These are phyloP conservation scores for Corylus avellana DNA, from an alignment of 306 rosid species.

Conservation along the genomic window DNA sequence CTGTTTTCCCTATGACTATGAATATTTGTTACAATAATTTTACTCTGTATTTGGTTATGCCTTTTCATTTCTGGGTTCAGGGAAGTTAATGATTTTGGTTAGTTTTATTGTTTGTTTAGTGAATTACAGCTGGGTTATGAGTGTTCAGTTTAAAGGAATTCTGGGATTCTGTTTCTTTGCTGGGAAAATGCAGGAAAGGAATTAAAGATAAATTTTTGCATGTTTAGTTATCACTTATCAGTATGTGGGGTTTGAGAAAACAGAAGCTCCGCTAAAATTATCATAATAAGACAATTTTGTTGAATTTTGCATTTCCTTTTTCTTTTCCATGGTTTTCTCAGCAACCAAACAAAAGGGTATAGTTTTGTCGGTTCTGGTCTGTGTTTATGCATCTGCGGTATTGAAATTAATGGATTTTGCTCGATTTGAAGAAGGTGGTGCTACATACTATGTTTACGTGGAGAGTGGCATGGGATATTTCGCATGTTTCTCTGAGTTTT, in stretches of 20 bases:
- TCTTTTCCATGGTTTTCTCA: neutral
- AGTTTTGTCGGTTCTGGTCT: neutral
- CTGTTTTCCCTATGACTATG: neutral
- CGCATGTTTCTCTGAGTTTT: too few relatives aligned
- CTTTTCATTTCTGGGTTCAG: neutral
- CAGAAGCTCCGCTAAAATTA: neutral
- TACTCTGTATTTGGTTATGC: neutral
- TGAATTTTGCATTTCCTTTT: neutral
- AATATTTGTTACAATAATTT: neutral
- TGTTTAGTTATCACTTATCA: neutral
- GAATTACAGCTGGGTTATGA: neutral
- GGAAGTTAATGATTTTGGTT: neutral
- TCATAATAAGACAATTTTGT: neutral
- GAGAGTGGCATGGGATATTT: too few relatives aligned
- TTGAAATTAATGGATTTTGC: neutral
- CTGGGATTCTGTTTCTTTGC: neutral
- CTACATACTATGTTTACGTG: too few relatives aligned
- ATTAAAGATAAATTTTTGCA: neutral
- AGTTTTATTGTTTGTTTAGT: neutral
- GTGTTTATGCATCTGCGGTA: neutral
- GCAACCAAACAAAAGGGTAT: neutral
- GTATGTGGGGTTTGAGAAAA: neutral
- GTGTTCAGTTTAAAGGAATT: neutral
- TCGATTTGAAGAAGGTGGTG: too few relatives aligned
- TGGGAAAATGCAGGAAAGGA: neutral